Evolutionary conservation across 352 stramenopile genomes (phyloP), one percentile per base, ranked within the genome.

Genomic region (Globisporangium spinosum): DNA sequence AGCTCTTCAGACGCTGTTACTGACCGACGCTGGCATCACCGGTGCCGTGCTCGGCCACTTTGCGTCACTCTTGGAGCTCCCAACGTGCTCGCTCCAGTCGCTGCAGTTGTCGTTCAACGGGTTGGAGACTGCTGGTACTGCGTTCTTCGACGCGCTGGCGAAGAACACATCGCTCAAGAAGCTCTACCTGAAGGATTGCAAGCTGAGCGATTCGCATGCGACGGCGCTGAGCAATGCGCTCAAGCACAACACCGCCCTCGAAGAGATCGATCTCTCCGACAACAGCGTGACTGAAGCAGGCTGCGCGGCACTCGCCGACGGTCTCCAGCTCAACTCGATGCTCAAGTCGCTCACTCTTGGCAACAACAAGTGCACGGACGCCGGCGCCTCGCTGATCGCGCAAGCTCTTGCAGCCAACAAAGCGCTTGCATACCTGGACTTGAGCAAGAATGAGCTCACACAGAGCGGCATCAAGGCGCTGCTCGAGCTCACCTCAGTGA

Each of bases 31-130:
- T 4, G 72, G 61, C 0, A 70, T 93, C 62, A 78, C 79, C 22
- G 83, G 83, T 10, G 62, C 57, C 9, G 77, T 77, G 34, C 76
- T 93, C 15, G 73, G 81, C 53, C 62, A 78, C 55, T 69, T 91
- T 60, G 83, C 81, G 3, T n/a, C 38, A 35, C 58, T 85, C 34
- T 15, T 93, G n/a, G 67, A 53, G 43, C 68, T 65, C 29, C 53
- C 78, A 3, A 73, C 70, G 10, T 91, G 86, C 67, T 80, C 79
- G 32, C 73, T 94, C 12, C 66, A 76, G 62, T 85, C 77, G 25
- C 63, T 94, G 27, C 73, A 90, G 70, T 58, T 94, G 29, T 93
- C 85, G 34, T 90, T 93, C 45, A 93, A 95, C 67, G 67, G 49
- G 0, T 63, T 95, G n/a, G 65, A 73, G 12, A 62, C 7, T 2